A percentile compares a stretch with the other conserved stretches of the same genome.
Conservation (phyloP, 2,329 filamentous ascomycete species). For the Diatrype stigma region DNA sequence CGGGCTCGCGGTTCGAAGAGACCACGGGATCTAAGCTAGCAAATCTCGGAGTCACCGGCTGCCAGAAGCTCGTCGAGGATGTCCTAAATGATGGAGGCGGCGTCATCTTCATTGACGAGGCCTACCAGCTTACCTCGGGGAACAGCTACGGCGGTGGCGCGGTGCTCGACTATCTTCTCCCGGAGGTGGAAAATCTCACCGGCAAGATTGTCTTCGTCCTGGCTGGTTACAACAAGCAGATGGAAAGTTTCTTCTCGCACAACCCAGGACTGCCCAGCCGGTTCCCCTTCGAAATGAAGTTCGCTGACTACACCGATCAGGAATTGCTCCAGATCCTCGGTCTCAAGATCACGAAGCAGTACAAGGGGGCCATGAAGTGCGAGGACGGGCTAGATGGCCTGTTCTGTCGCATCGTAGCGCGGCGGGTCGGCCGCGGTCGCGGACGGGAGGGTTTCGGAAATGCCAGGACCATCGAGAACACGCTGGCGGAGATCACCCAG, state of each 20-base stretch:
- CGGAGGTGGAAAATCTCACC: conserved; percentile 67
- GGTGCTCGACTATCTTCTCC: conserved; percentile 67
- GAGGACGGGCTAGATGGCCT: conserved; percentile 57
- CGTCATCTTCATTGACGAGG: conserved; percentile 73
- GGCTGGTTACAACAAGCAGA: conserved; percentile 68
- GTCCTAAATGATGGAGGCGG: conserved; percentile 59
- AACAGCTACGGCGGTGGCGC: conserved; percentile 53
- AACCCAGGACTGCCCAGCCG: conserved; percentile 69
- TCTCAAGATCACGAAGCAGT: conserved; percentile 51
- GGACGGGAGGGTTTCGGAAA: conserved; percentile 69
- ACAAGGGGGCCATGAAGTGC: conserved; percentile 49
- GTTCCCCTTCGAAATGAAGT: conserved; percentile 62
- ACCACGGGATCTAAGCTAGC: conserved; percentile 63
- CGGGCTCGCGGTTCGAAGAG: conserved; percentile 57
- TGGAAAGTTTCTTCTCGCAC: conserved; percentile 73
- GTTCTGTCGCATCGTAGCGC: conserved; percentile 58
- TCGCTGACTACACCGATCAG: conserved; percentile 63
- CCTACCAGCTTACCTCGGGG: conserved; percentile 65
- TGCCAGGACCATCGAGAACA: conserved; percentile 64
- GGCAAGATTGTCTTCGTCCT: conserved; percentile 70
- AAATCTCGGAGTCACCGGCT: conserved; percentile 53
- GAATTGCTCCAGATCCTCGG: conserved; percentile 62
- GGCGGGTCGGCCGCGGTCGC: conserved; percentile 58
- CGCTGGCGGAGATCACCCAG: conserved; percentile 46
- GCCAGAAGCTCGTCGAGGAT: conserved; percentile 49